These are phyloP conservation scores for Dactylellina sp. DNA, from an alignment of 2,329 filamentous ascomycete genomes.

Conservation along the genomic window DNA sequence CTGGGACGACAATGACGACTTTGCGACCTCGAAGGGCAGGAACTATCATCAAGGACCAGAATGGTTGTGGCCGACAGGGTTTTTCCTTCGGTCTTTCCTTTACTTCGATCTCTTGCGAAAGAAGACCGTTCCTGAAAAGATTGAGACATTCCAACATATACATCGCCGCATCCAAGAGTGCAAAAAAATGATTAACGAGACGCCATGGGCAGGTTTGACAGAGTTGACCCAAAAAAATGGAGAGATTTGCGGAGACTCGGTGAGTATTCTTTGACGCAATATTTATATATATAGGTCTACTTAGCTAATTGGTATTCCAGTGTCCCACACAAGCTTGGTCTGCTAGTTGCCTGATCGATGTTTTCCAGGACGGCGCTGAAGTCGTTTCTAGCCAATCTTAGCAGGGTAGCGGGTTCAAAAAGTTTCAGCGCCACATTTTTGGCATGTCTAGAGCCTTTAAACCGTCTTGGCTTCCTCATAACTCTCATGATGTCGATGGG, in stretches of 20 bases:
- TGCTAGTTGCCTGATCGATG: slow-evolving; percentile 89
- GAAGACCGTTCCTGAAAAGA: slow-evolving; percentile 74
- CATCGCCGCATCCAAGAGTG: slow-evolving; percentile 84
- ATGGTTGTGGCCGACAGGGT: slow-evolving; percentile 97
- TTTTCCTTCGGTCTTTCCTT: slow-evolving; percentile 89
- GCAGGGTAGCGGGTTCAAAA: slow-evolving; percentile 30
- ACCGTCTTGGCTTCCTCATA: slow-evolving; percentile 12
- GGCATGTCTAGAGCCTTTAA: slow-evolving; percentile 33
- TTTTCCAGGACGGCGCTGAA: slow-evolving; percentile 88
- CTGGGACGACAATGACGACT: slow-evolving; percentile 90
- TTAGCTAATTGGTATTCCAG: slow-evolving; percentile 66
- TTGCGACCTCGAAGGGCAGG: slow-evolving; percentile 89
- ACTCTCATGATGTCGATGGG: slow-evolving; percentile 35
- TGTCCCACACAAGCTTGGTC: slow-evolving; percentile 98
- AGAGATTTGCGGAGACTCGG: slow-evolving; percentile 85
- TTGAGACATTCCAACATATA: slow-evolving; percentile 94
- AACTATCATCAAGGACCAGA: slow-evolving; percentile 99
- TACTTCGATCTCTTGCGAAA: slow-evolving; percentile 86
- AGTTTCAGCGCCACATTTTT: slow-evolving; percentile 31
- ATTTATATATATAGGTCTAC: slow-evolving; percentile 56
- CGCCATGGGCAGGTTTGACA: slow-evolving; percentile 87
- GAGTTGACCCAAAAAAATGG: slow-evolving; percentile 94
- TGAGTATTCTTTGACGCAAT: slow-evolving; percentile 67
- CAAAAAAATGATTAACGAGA: slow-evolving; percentile 83
- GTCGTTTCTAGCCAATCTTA: slow-evolving; percentile 34